These are phyloP conservation scores for Candida ficus DNA, from an alignment of 805 yeast species.

Conservation along the genomic window DNA sequence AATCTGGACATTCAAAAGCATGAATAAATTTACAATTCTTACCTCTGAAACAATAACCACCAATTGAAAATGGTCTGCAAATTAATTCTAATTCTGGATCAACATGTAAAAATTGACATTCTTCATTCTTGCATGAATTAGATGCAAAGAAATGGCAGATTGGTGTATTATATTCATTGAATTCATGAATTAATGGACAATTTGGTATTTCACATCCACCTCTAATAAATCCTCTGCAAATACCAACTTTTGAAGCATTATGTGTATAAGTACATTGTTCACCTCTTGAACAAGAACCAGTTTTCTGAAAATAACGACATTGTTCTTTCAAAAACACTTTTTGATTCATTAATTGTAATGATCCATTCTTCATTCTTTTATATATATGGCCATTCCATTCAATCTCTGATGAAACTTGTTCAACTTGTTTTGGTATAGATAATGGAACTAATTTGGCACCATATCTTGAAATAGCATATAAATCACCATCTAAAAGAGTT, in stretches of 20 bases:
- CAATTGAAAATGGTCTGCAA: conserved; percentile 64
- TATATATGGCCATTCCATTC: conserved; percentile 32
- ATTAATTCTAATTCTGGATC: conserved; percentile 37
- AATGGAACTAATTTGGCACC: conserved; percentile 40
- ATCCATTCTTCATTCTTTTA: conserved; percentile 25
- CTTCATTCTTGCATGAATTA: conserved; percentile 42
- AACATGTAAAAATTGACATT: conserved; percentile 50
- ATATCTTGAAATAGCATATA: conserved; percentile 36
- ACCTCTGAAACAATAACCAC: conserved; percentile 68
- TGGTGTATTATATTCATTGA: conserved; percentile 56
- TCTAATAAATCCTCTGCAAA: conserved; percentile 47
- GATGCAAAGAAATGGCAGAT: conserved; percentile 47
- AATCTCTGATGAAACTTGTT: conserved; percentile 14
- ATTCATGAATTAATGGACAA: conserved; percentile 54
- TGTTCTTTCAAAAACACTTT: conserved; percentile 23
- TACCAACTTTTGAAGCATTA: conserved; percentile 41
- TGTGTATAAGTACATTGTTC: conserved; percentile 50
- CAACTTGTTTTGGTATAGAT: conserved; percentile 15
- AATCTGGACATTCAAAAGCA: conserved; percentile 64
- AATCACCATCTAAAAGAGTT: conserved; percentile 34
- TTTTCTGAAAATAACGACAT: conserved; percentile 24
- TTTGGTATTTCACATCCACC: conserved; percentile 40
- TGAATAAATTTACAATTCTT: conserved; percentile 52
- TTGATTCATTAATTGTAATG: conserved; percentile 18
- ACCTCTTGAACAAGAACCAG: conserved; percentile 43